Evolutionary conservation across 192 early-diverging fungal genomes (phyloP).

Genomic region (Umbelopsis vinacea): DNA sequence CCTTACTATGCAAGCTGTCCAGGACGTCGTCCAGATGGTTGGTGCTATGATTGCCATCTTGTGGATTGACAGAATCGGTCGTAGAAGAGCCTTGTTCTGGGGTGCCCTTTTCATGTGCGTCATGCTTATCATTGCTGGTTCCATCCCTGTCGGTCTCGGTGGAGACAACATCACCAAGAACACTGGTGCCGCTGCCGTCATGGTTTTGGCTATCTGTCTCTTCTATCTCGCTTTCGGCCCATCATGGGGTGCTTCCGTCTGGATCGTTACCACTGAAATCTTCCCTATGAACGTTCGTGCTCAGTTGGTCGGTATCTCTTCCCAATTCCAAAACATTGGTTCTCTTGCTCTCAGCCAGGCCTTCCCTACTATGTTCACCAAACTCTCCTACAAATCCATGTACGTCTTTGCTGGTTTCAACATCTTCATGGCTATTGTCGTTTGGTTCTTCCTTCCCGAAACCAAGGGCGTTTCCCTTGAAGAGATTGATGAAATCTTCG

Average conservation of each 20-base stretch:
- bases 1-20: slow-evolving; percentile 60
- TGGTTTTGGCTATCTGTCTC: slow-evolving; percentile 60
- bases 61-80: slow-evolving; percentile 76
- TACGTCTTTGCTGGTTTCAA: slow-evolving; percentile 67
- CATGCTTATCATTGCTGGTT: slow-evolving; percentile 59
- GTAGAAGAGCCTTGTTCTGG: slow-evolving; percentile 69
- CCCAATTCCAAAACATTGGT: slow-evolving; percentile 75
- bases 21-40: slow-evolving; percentile 77
- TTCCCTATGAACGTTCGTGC: slow-evolving; percentile 74
- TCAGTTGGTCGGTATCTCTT: slow-evolving; percentile 68
- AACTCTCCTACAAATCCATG: slow-evolving; percentile 52
- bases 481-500: slow-evolving; percentile 81
- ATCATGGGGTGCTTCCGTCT: slow-evolving; percentile 82
- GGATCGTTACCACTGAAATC: slow-evolving; percentile 78
- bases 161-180: slow-evolving; percentile 18
- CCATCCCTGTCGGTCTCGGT: slow-evolving; percentile 45
- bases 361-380: slow-evolving; percentile 61
- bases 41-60: slow-evolving; percentile 80
- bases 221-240: slow-evolving; percentile 70
- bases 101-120: slow-evolving; percentile 67
- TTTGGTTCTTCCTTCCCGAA: slow-evolving; percentile 73
- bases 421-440: slow-evolving; percentile 56
- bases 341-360: slow-evolving; percentile 64
- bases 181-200: slow-evolving; percentile 38
- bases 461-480: slow-evolving; percentile 81